Conservation (phyloP, 2,329 filamentous ascomycete genomes). For the Nemania abortiva region DNA sequence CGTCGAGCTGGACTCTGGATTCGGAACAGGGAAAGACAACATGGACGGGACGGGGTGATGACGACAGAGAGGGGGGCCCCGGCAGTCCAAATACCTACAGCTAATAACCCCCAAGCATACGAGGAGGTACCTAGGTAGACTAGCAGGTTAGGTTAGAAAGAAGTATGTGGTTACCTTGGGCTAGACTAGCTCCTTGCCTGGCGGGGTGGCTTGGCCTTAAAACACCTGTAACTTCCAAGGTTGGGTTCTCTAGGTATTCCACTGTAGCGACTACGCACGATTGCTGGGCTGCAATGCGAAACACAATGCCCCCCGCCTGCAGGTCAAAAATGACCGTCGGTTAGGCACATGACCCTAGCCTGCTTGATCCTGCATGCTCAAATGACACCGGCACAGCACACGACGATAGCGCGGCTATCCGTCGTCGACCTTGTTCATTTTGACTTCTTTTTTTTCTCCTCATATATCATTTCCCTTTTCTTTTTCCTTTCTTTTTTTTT, state of each 20-base stretch:
- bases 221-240: too few relatives aligned
- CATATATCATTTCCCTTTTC: neutral
- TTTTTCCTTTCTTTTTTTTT: neutral
- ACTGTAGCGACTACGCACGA: neutral
- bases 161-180: neutral
- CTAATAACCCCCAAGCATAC: neutral
- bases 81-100: neutral
- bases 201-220: neutral
- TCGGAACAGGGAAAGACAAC: neutral
- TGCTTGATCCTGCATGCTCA: constrained; percentile 7
- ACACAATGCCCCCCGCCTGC: constrained; percentile 23
- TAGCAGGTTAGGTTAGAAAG: too few relatives aligned
- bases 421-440: neutral
- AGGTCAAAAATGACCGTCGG: constrained; percentile 11
- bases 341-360: constrained; percentile 31
- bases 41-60: constrained; percentile 23
- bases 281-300: constrained; percentile 12
- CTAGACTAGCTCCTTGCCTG: neutral
- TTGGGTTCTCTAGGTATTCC: too few relatives aligned
- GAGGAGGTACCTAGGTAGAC: neutral
- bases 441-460: neutral
- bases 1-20: neutral
- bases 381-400: constrained; percentile 21
- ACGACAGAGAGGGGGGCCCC: constrained; percentile 32
- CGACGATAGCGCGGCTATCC: constrained; percentile 8